phyloP scores from a whole-genome alignment of 805 yeast genomes.

The Lipomyces mesembrius region DNA sequence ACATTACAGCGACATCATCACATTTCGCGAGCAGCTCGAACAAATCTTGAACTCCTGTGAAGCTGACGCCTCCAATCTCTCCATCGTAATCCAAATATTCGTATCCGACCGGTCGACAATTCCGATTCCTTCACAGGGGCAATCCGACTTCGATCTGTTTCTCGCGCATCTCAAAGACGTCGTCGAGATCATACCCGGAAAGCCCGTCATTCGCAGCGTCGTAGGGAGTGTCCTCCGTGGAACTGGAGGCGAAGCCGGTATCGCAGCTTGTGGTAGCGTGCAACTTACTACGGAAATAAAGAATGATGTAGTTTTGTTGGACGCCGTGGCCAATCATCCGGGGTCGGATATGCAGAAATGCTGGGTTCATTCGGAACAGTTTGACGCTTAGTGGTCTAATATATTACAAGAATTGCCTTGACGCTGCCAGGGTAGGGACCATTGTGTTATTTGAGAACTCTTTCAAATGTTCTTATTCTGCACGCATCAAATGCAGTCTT shows the following conservation, averaged over 20 bases:
- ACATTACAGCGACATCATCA: neutral
- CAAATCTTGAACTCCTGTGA: neutral
- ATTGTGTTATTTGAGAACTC: too few species aligned
- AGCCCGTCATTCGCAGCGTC: slow-evolving; percentile 17
- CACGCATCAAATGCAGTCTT: too few species aligned
- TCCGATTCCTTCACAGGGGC: neutral
- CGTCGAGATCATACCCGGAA: slow-evolving; percentile 12
- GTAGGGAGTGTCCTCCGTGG: slow-evolving; percentile 12
- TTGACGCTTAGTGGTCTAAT: neutral
- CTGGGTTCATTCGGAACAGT: slow-evolving; percentile 37
- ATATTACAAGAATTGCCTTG: neutral
- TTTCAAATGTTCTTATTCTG: too few species aligned
- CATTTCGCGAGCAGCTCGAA: slow-evolving; percentile 5
- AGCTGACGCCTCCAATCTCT: neutral
- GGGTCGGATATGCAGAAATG: slow-evolving; percentile 39
- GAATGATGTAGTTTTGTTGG: slow-evolving; percentile 32
- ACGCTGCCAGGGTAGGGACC: neutral
- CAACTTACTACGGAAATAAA: slow-evolving; percentile 20
- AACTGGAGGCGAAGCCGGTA: slow-evolving; percentile 36
- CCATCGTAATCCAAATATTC: slow-evolving; percentile 10
- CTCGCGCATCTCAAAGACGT: neutral
- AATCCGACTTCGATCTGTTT: neutral
- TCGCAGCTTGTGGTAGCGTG: slow-evolving; percentile 38
- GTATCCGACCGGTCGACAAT: slow-evolving; percentile 12
- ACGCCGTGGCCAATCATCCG: slow-evolving; percentile 33